Evolutionary conservation across 352 stramenopile genomes (phyloP).

Genomic region (Pythium utonaiense): DNA sequence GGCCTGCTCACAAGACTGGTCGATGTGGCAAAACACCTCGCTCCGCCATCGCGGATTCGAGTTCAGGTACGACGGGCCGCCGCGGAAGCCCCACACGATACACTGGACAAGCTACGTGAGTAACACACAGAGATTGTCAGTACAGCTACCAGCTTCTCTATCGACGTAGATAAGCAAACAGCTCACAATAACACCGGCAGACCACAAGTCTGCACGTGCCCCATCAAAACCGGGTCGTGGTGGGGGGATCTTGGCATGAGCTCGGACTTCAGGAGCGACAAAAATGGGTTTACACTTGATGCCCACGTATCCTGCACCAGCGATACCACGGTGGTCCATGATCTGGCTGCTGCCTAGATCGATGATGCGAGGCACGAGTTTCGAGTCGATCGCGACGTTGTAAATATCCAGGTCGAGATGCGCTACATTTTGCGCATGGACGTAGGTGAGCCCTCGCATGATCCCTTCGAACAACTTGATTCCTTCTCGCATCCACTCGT

Average conservation of each 20-base stretch:
- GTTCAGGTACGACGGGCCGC: conserved; percentile 58
- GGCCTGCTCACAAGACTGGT: conserved; percentile 48
- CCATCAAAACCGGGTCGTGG: conserved; percentile 72
- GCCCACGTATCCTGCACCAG: conserved; percentile 52
- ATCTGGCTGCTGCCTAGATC: conserved; percentile 78
- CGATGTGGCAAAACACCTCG: conserved; percentile 76
- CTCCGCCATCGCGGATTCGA: conserved; percentile 56
- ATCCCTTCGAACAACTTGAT: conserved; percentile 68
- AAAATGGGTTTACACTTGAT: conserved; percentile 86
- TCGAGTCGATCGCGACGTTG: conserved; percentile 75
- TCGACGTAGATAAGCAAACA: not conserved
- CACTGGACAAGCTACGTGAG: conserved; percentile 65
- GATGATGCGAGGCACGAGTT: conserved; percentile 58
- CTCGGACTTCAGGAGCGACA: conserved; percentile 67
- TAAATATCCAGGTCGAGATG: conserved; percentile 85
- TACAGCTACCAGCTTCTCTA: not conserved
- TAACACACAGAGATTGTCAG: not conserved
- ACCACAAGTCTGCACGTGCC: conserved; percentile 73
- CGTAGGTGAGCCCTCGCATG: conserved; percentile 65
- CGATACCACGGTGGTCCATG: conserved; percentile 61
- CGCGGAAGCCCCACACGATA: conserved; percentile 75
- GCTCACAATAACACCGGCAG: conserved; percentile 77
- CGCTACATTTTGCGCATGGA: conserved; percentile 73
- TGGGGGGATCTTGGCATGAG: conserved; percentile 47
- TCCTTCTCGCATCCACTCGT: conserved; percentile 78